These are phyloP conservation scores for Cystofilobasidium macerans DNA, from an alignment of 768 basidiomycete genomes.

Conservation along the genomic window DNA sequence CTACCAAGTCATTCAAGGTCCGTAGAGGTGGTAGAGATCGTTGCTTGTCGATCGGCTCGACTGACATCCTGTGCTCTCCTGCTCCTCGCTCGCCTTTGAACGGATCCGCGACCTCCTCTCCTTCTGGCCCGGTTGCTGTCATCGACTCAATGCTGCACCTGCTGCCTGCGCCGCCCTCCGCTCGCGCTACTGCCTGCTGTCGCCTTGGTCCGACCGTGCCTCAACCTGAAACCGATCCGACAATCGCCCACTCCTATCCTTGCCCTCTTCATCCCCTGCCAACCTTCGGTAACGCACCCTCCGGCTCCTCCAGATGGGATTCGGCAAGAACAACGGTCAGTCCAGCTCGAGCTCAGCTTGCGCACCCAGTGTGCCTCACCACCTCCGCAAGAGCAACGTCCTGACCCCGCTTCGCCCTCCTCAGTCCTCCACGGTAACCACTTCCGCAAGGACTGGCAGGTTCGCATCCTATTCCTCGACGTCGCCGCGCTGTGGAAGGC, in stretches of 20 bases:
- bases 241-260: not conserved
- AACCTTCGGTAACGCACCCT: no score
- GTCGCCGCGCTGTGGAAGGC: slow-evolving; percentile 28
- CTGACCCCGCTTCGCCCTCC: not conserved
- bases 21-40: not conserved
- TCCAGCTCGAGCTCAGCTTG: not conserved
- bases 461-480: slow-evolving; percentile 17
- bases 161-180: not conserved
- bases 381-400: not conserved
- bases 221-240: not conserved
- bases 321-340: slow-evolving; percentile 59
- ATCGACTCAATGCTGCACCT: not conserved
- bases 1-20: slow-evolving; percentile 4
- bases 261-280: no score
- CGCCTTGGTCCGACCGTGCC: not conserved
- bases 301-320: slow-evolving; percentile 51
- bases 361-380: no score
- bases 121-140: not conserved
- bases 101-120: not conserved
- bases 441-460: slow-evolving; percentile 98
- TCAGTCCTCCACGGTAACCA: slow-evolving; percentile 79
- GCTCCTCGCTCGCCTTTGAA: not conserved
- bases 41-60: not conserved
- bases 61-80: not conserved
- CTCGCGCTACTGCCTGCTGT: not conserved